Evolutionary conservation across 352 stramenopile genomes (phyloP).

Genomic region (Globisporangium cederbergense): DNA sequence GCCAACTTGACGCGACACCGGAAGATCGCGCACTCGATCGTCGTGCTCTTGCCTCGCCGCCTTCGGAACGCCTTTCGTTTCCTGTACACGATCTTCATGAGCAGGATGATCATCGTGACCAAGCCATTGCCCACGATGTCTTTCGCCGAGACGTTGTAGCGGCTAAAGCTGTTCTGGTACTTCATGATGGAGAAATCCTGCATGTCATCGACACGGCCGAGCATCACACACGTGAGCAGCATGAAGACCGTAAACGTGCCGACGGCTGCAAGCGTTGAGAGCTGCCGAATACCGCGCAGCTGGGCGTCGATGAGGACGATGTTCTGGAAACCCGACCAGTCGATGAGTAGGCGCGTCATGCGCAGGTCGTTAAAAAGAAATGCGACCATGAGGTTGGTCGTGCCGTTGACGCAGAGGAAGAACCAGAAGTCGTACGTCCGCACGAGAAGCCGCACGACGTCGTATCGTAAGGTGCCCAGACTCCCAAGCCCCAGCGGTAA

Average conservation of each 20-base stretch:
- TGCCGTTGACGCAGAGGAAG: conserved; percentile 26
- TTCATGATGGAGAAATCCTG: conserved; percentile 18
- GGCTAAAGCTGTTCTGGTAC: conserved; percentile 11
- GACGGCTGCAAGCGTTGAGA: conserved; percentile 9
- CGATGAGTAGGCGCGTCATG: conserved; percentile 20
- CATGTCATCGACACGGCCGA: conserved; percentile 18
- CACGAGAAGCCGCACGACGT: conserved; percentile 28
- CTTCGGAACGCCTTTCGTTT: conserved; percentile 19
- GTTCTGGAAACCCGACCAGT: conserved; percentile 31
- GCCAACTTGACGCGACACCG: conserved; percentile 12
- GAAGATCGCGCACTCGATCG: conserved; percentile 25
- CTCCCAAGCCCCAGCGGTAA: conserved; percentile 28
- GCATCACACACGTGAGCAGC: conserved; percentile 24
- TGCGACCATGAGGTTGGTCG: conserved; percentile 24
- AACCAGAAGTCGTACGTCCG: conserved; percentile 46
- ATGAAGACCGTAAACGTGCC: conserved; percentile 18
- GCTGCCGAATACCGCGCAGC: conserved; percentile 23
- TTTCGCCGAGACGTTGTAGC: conserved; percentile 17
- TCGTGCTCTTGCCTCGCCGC: conserved; percentile 6
- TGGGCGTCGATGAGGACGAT: conserved; percentile 30
- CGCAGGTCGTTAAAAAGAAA: conserved; percentile 29
- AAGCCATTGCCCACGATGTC: conserved; percentile 28
- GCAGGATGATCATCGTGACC: conserved; percentile 22
- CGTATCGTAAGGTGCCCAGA: conserved; percentile 29
- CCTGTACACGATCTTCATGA: conserved; percentile 28